Evolutionary conservation across 768 basidiomycete species (phyloP), one percentile per base, ranked within the genome.

Genomic region (Amanita pseudoporphyria): DNA sequence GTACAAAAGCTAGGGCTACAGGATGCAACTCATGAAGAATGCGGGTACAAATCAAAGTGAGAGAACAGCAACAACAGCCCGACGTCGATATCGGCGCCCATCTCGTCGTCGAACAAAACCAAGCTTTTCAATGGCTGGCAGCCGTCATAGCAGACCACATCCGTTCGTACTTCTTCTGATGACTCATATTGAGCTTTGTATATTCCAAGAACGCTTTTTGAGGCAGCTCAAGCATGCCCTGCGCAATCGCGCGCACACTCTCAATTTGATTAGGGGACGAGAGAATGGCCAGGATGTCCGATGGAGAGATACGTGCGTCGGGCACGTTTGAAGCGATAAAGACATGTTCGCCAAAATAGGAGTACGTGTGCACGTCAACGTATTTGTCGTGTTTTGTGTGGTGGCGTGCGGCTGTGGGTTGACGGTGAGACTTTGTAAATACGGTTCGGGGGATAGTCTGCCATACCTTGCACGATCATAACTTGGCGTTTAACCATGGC

Each of bases 401-500:
- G 2, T 75, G 69, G 41, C 78, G 77, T 14, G 73, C 67, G 40
- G 78, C 84, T 86, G 56, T 33, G 42, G 26, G n/a, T n/a, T n/a
- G 21, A 21, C 19, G 7, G 19, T 16, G 18, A 43, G n/a, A n/a
- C n/a, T n/a, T n/a, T n/a, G n/a, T n/a, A n/a, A n/a, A n/a, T n/a
- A n/a, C n/a, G n/a, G n/a, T n/a, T n/a, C n/a, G n/a, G n/a, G n/a
- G n/a, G n/a, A n/a, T n/a, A n/a, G n/a, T n/a, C 21, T 49, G 63
- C 50, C n/a, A n/a, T 56, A 82, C 84, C 77, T 77, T 82, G 79
- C 21, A 85, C 78, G 53, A 87, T 61, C 71, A 76, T 77, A 30
- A 87, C 78, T 60, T 80, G 77, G 57, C 75, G 78, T 55, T 80
- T 78, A 40, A 86, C 80, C 51, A 85, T 59, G 18, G 84, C 84